Conservation (phyloP, 2,329 filamentous ascomycete genomes). For the Cladorrhinum sp. region DNA sequence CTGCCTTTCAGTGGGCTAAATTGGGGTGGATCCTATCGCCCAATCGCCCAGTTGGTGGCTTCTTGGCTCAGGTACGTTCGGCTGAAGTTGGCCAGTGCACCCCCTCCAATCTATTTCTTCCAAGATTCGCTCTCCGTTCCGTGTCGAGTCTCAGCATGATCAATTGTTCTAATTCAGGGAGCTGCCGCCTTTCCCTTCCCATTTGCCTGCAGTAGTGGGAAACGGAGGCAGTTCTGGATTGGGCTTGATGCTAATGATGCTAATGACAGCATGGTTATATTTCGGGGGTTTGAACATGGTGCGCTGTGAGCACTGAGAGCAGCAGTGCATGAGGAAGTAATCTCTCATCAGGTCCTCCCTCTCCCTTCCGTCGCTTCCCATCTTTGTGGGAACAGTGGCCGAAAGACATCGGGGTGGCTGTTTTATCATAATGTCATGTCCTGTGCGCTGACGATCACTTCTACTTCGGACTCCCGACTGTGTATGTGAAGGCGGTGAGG, state of each 20-base stretch:
- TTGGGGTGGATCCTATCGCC: slow-evolving; percentile 8
- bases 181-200: neutral
- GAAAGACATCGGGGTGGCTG: neutral
- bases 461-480: neutral
- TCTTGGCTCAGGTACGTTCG: neutral
- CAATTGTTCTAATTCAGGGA: neutral
- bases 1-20: slow-evolving; percentile 10
- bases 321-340: slow-evolving; percentile 7
- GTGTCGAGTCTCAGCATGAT: neutral
- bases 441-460: neutral
- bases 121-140: neutral
- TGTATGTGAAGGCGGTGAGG: neutral
- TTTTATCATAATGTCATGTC: neutral
- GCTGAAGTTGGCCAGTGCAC: neutral
- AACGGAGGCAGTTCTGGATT: neutral
- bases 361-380: neutral
- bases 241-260: neutral
- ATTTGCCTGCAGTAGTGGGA: neutral
- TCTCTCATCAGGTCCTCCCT: slow-evolving; percentile 6
- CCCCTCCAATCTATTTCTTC: neutral
- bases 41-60: neutral
- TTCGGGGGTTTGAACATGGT: too few relatives aligned
- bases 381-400: neutral
- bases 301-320: too few relatives aligned
- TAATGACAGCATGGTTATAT: neutral